Conservation (phyloP, 306 rosid genomes). For the Herpetospermum pedunculosum region DNA sequence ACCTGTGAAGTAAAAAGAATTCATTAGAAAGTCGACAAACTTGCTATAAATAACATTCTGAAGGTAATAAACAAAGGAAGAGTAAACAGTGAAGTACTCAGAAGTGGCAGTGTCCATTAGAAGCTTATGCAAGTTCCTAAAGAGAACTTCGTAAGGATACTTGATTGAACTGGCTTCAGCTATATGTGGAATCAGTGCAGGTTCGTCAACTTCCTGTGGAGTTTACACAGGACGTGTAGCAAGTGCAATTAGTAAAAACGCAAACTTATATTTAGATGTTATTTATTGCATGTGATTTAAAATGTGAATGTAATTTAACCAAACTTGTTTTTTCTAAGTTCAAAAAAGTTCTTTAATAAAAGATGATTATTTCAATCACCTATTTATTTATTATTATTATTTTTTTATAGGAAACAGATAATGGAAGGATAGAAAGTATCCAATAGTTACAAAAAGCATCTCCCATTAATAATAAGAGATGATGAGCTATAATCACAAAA, state of each 20-base stretch:
- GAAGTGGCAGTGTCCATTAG: constrained; percentile 90
- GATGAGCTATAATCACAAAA: too few relatives aligned
- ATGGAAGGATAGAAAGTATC: too few relatives aligned
- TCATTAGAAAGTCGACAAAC: constrained; percentile 10
- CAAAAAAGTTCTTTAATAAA: not conserved
- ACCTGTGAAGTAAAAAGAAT: constrained; percentile 35
- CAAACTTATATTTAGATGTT: not conserved
- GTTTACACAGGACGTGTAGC: constrained; percentile 10
- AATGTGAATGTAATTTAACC: not conserved
- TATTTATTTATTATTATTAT: too few relatives aligned
- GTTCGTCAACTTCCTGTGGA: constrained; percentile 74
- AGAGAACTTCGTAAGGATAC: constrained; percentile 81
- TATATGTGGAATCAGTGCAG: constrained; percentile 81
- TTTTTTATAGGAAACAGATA: too few relatives aligned
- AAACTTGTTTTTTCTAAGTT: not conserved
- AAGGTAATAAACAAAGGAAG: constrained; percentile 12
- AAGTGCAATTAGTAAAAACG: not conserved
- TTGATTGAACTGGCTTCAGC: constrained; percentile 80
- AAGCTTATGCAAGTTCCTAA: constrained; percentile 88
- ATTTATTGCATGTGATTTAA: not conserved
- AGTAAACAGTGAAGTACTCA: constrained; percentile 45
- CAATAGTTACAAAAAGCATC: too few relatives aligned
- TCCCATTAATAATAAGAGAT: too few relatives aligned
- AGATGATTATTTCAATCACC: not conserved
- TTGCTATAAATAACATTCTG: constrained; percentile 4